Conservation (phyloP, 2,329 filamentous ascomycete genomes). For the Colletotrichum sp. region DNA sequence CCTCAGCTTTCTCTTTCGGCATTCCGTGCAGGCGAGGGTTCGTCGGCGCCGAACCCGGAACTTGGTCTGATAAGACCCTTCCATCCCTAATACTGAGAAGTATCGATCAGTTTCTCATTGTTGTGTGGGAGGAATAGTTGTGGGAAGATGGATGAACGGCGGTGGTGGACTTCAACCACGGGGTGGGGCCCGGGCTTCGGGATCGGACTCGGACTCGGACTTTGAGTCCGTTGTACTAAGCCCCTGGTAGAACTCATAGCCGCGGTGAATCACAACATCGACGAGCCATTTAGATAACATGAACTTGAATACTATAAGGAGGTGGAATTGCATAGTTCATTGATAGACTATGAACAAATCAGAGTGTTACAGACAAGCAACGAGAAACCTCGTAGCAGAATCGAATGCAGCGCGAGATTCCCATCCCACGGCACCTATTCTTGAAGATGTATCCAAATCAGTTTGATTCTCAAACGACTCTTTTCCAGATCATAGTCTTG, state of each 20-base stretch:
- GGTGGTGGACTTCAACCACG: neutral
- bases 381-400: neutral
- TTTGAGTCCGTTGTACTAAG: neutral
- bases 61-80: neutral
- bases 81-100: neutral
- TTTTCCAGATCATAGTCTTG: neutral
- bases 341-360: neutral
- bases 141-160: neutral
- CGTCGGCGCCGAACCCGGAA: conserved; percentile 34
- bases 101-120: neutral
- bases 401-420: neutral
- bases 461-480: neutral
- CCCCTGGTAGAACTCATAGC: neutral
- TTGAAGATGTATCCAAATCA: neutral
- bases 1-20: conserved; percentile 64
- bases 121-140: neutral
- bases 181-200: neutral
- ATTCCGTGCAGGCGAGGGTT: conserved; percentile 58
- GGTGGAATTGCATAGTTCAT: neutral
- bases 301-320: neutral
- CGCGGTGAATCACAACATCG: neutral
- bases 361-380: neutral
- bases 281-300: neutral
- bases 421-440: neutral
- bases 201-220: neutral